phyloP scores from a whole-genome alignment of 2,329 filamentous ascomycete species.

The Aureobasidium sp. region DNA sequence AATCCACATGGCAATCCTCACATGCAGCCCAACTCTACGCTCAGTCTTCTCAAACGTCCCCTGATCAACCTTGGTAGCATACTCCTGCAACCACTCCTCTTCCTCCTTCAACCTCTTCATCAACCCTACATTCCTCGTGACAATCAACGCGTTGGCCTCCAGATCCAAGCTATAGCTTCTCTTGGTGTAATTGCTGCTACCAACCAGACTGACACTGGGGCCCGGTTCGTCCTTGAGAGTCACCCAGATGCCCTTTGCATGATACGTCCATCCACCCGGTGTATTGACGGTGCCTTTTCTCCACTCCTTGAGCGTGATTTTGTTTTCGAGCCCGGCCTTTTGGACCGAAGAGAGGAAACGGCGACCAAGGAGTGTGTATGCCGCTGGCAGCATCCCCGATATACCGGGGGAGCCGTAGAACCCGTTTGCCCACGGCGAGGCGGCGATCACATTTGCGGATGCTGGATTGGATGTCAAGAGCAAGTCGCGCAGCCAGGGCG shows the following conservation, averaged over 20 bases:
- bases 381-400: slow-evolving; percentile 81
- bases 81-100: slow-evolving; percentile 69
- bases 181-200: slow-evolving; percentile 93
- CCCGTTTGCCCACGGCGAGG: slow-evolving; percentile 87
- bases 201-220: slow-evolving; percentile 75
- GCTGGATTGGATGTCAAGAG: slow-evolving; percentile 65
- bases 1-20: slow-evolving; percentile 89
- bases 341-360: slow-evolving; percentile 65
- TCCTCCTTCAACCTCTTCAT: slow-evolving; percentile 71
- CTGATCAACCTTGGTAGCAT: slow-evolving; percentile 61
- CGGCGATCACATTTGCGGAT: slow-evolving; percentile 79
- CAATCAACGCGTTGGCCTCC: slow-evolving; percentile 78
- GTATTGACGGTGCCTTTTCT: slow-evolving; percentile 71
- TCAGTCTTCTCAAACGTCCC: slow-evolving; percentile 78
- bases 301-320: slow-evolving; percentile 81
- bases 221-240: slow-evolving; percentile 52
- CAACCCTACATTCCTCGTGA: slow-evolving; percentile 68
- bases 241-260: slow-evolving; percentile 93
- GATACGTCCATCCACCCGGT: slow-evolving; percentile 89
- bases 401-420: slow-evolving; percentile 87
- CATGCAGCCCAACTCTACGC: slow-evolving; percentile 75
- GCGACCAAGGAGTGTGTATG: slow-evolving; percentile 82
- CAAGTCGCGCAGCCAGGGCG: slow-evolving; percentile 71
- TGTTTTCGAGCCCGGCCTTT: slow-evolving; percentile 45
- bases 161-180: slow-evolving; percentile 87